These are phyloP conservation scores for Ogataea trehaloabstinens DNA, from an alignment of 805 yeast species.

Conservation along the genomic window DNA sequence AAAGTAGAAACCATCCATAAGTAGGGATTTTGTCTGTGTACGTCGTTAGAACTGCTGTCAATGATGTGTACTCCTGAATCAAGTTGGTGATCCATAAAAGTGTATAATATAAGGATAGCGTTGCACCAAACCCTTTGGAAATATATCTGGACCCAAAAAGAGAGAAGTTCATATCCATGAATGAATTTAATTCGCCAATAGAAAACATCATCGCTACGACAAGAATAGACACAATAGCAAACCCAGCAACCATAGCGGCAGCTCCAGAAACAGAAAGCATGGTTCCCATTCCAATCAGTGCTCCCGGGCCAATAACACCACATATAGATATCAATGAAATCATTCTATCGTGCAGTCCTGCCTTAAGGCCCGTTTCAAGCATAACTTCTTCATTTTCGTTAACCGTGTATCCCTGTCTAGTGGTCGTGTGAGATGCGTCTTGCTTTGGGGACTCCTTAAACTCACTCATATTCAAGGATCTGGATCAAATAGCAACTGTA, in stretches of 20 bases:
- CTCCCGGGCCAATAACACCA: conserved; percentile 63
- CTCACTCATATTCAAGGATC: neutral
- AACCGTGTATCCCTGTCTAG: neutral
- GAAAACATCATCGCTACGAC: conserved; percentile 46
- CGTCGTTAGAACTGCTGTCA: conserved; percentile 46
- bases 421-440: neutral
- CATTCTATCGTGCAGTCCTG: conserved; percentile 49
- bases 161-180: conserved; percentile 53
- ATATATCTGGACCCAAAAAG: conserved; percentile 49
- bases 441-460: neutral
- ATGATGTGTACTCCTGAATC: conserved; percentile 54
- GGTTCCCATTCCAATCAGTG: conserved; percentile 47
- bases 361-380: conserved; percentile 24
- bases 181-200: conserved; percentile 55
- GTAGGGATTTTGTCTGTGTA: conserved; percentile 54
- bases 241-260: conserved; percentile 48
- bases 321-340: conserved; percentile 52
- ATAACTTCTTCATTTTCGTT: conserved; percentile 1
- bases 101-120: conserved; percentile 52
- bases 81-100: conserved; percentile 56
- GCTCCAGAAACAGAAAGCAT: conserved; percentile 53
- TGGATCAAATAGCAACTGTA: neutral
- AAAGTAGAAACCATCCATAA: conserved; percentile 53
- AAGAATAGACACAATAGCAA: conserved; percentile 47
- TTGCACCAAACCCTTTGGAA: conserved; percentile 56